Base-by-base conservation (phyloP, 2,329 filamentous ascomycete genomes). In the Gyromitra esculenta region DNA sequence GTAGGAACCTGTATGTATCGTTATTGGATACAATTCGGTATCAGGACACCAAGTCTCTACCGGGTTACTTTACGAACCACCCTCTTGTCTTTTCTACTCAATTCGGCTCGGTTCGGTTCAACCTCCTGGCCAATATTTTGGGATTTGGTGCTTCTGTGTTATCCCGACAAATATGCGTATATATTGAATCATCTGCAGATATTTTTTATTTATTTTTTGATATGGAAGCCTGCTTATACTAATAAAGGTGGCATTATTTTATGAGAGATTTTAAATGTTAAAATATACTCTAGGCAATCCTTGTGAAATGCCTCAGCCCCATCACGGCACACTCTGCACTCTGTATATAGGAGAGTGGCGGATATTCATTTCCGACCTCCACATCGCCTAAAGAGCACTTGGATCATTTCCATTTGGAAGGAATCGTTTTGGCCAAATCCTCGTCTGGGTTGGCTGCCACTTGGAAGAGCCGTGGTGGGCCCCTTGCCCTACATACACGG, bases 321-420 rank as follows among this genome's bases (percentile, higher is more conserved):
- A n/a, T 62, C 21, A 6, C 6, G 31, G 39, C 31, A 43, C 41
- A 4, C 39, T 25, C 56, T 37, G 18, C n/a, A 5, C 64, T 41
- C 7, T 48, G 15, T 21, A 8, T 56, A 18, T 21, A 6, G 48
- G 37, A 37, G 2, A 9, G n/a, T 52, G 21, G 21, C 35, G 18
- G 18, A n/a, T 67, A 13, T 64, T 18, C 13, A 21, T n/a, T 56
- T 11, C 45, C 5, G 37, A 35, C 13, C 11, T 31, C 39, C 39
- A 57, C 13, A n/a, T n/a, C 25, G 11, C 15, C 21, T 25, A 69
- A 64, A 35, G 39, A 52, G n/a, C 56, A 39, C 48, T 62, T 56
- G 39, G 56, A 63, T 69, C 48, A 75, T 70, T 75, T 75, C 72
- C 64, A 39, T 31, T 37, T 18, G 57, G 13, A 35, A 71, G 8